phyloP scores from a whole-genome alignment of 2,329 filamentous ascomycete species.

The Trichoderma sp. region DNA sequence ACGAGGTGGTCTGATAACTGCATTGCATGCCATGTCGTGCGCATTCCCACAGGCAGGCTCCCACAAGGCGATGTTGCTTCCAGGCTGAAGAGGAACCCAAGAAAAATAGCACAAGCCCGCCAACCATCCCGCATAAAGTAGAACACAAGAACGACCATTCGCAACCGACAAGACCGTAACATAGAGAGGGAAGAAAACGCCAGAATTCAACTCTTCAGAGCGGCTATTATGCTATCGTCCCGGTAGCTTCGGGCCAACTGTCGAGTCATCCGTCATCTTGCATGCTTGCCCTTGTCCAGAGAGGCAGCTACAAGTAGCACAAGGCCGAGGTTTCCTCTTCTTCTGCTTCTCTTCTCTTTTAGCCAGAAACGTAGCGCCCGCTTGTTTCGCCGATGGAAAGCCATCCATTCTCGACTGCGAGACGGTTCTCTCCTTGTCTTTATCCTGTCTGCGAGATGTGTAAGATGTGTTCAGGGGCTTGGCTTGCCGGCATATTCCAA shows the following conservation, averaged over 20 bases:
- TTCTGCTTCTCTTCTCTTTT: not conserved
- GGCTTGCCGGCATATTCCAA: not conserved
- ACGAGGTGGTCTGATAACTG: constrained; percentile 18
- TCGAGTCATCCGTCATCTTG: constrained; percentile 1
- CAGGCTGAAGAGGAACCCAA: not conserved
- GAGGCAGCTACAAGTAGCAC: constrained; percentile 2
- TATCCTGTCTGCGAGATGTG: not conserved
- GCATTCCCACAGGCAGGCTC: not conserved
- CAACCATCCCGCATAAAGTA: not conserved
- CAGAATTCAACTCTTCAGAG: not conserved
- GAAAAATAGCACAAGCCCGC: not conserved
- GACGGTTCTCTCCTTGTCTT: not conserved
- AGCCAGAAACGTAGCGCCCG: not conserved
- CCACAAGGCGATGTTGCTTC: constrained; percentile 19
- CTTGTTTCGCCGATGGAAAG: constrained; percentile 16
- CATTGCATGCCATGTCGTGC: not conserved
- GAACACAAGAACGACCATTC: not conserved
- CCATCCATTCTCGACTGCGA: not conserved
- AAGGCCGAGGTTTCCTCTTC: not conserved
- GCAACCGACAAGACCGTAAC: too few species aligned
- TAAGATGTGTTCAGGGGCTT: not conserved
- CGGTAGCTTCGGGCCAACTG: not conserved
- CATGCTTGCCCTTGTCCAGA: constrained; percentile 18
- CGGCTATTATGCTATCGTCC: constrained; percentile 6
- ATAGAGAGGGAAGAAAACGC: not conserved